Conservation (phyloP, 73 alveolate species). For the Paramecium caudatum region DNA sequence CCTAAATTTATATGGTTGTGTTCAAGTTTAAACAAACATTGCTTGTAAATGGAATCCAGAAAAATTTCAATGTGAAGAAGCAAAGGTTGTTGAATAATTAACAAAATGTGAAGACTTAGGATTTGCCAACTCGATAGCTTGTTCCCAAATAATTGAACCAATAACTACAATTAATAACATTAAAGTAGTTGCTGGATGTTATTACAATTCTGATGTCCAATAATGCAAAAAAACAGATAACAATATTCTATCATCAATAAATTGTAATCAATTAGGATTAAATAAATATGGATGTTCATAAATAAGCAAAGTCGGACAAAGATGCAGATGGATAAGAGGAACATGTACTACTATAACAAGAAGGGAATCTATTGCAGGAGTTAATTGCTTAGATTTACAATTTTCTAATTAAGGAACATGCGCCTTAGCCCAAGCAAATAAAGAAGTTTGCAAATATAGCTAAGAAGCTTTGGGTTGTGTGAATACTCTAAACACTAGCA, state of each 20-base stretch:
- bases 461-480: background rate
- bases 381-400: background rate
- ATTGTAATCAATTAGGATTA: background rate
- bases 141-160: background rate
- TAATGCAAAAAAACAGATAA: background rate
- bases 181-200: conserved; percentile 5
- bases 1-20: conserved; percentile 15
- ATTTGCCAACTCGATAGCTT: background rate
- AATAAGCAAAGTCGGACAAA: background rate
- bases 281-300: conserved; percentile 31
- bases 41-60: background rate
- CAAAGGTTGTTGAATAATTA: background rate
- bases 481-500: background rate
- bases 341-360: background rate
- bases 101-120: conserved; percentile 38
- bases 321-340: conserved; percentile 46
- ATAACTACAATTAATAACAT: background rate
- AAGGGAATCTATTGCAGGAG: background rate
- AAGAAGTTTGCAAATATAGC: conserved; percentile 29
- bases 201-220: background rate
- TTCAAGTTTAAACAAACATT: background rate
- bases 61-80: background rate
- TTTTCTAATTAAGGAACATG: conserved; percentile 23
- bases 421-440: background rate
- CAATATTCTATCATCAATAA: background rate